Base-by-base conservation (phyloP, 2,329 filamentous ascomycete genomes). In the Hyphodiscus sp. region DNA sequence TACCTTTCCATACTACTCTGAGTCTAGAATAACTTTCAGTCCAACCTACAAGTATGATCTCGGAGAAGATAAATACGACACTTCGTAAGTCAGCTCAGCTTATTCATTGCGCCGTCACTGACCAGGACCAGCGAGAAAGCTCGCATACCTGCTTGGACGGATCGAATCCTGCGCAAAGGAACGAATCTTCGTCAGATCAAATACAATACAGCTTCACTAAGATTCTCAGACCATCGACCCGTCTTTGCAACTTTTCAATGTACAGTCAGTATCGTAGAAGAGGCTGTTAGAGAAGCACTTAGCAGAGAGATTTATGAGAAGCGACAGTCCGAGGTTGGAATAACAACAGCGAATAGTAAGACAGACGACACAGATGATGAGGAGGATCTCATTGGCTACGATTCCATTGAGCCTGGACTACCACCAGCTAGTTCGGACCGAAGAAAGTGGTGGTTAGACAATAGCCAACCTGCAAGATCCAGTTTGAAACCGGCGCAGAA, bases 41-140 rank as follows among this genome's bases (percentile, higher is more conserved):
- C 94, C 94, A 0, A 99, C 94, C 0, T 99, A 99, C 75, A 96
- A 95, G 70, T 99, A 89, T 67, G 89, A 99, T 67, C 76, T 96
- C 57, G 91, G 89, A 29, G 88, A 82, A 2, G 91, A 97, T 68
- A 80, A 80, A 50, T 99, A 96, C 69, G 94, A 99, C 69, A 92
- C 87, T 10, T 96, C 92, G 80, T 89, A 75, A 73, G 83, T 74
- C 38, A 20, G 6, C 6, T 8, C 8, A 45, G 23, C 5, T 42
- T 4, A 42, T 15, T 5, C 11, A 33, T 45, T 30, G 19, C 11
- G 2, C 15, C 8, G 2, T 16, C 29, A 50, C 69, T 75, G 54
- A 77, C 59, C 33, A 18, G 15, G n/a, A 46, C 15, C 49, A 87
- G 85, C 47, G 92, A 97, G 65, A 99, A 99, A 69, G 84, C 86